These are phyloP conservation scores for Sergeia podlipaevii DNA, from an alignment of 208 protist genomes.

Conservation along the genomic window DNA sequence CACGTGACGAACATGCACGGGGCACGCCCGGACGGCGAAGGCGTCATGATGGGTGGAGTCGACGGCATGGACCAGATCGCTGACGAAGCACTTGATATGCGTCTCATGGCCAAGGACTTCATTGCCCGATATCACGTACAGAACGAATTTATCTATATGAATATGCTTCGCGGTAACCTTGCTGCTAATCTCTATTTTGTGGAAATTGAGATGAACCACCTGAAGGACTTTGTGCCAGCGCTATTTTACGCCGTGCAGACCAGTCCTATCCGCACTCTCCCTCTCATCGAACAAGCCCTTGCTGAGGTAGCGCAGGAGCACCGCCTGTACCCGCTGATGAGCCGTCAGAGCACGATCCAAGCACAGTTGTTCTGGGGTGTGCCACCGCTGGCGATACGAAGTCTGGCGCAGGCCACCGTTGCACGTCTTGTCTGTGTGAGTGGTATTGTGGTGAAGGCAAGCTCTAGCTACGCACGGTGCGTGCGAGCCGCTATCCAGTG, in stretches of 20 bases:
- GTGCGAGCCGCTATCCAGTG: constrained; percentile 88
- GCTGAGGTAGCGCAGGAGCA: constrained; percentile 76
- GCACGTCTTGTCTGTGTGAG: constrained; percentile 79
- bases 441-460: constrained; percentile 90
- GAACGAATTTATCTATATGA: constrained; percentile 83
- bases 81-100: constrained; percentile 48
- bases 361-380: constrained; percentile 88
- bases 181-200: constrained; percentile 78
- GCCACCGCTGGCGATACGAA: constrained; percentile 69
- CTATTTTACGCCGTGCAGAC: constrained; percentile 70
- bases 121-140: constrained; percentile 74
- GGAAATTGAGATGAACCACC: constrained; percentile 81
- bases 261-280: constrained; percentile 66
- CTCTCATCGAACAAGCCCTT: constrained; percentile 80
- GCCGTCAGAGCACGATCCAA: constrained; percentile 70
- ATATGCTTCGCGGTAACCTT: constrained; percentile 82
- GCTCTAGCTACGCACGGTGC: constrained; percentile 74
- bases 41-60: constrained; percentile 10
- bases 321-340: constrained; percentile 54
- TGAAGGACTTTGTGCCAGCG: constrained; percentile 78
- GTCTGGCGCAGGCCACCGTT: constrained; percentile 74
- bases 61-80: constrained; percentile 9
- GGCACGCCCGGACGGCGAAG: constrained; percentile 15
- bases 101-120: constrained; percentile 75
- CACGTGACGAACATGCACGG: constrained; percentile 84